phyloP scores from a whole-genome alignment of 2,329 filamentous ascomycete genomes.

The Cercospora nicotianae region DNA sequence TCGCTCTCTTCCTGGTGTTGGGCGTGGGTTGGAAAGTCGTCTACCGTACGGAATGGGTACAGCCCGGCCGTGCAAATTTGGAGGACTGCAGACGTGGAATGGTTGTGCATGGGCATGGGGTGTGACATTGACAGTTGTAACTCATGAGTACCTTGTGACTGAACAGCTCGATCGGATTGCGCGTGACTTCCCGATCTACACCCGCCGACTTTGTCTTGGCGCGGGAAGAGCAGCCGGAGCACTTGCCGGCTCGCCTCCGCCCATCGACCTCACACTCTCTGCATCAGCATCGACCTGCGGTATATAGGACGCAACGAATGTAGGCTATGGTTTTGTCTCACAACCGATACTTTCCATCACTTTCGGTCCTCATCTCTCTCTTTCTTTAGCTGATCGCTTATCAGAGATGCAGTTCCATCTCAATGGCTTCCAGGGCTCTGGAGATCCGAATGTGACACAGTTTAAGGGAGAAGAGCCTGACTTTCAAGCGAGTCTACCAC shows the following conservation, averaged over 20 bases:
- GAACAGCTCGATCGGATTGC: not conserved
- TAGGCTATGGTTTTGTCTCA: not conserved
- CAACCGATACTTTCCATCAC: not conserved
- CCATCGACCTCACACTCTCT: not conserved
- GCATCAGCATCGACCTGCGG: not conserved
- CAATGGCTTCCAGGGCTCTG: constrained; percentile 38
- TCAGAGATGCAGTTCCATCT: constrained; percentile 38
- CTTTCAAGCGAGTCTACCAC: constrained; percentile 36
- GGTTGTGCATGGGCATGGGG: not conserved
- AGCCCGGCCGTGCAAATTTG: not conserved
- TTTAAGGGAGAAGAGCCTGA: constrained; percentile 33
- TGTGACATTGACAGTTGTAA: not conserved
- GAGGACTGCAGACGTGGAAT: not conserved
- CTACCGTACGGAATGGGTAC: not conserved
- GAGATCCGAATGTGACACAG: constrained; percentile 36
- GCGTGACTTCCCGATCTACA: not conserved
- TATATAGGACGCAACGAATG: not conserved
- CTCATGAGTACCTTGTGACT: not conserved
- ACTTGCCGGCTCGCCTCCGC: not conserved
- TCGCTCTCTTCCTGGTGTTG: not conserved
- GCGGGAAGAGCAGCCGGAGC: not conserved
- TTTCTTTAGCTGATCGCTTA: not conserved
- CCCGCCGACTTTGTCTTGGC: not conserved
- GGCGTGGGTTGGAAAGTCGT: not conserved
- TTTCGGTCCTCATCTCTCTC: not conserved